Evolutionary conservation across 225 moss, liverwort and hornwort genomes (phyloP).

Genomic region (Antitrichia curtipendula): DNA sequence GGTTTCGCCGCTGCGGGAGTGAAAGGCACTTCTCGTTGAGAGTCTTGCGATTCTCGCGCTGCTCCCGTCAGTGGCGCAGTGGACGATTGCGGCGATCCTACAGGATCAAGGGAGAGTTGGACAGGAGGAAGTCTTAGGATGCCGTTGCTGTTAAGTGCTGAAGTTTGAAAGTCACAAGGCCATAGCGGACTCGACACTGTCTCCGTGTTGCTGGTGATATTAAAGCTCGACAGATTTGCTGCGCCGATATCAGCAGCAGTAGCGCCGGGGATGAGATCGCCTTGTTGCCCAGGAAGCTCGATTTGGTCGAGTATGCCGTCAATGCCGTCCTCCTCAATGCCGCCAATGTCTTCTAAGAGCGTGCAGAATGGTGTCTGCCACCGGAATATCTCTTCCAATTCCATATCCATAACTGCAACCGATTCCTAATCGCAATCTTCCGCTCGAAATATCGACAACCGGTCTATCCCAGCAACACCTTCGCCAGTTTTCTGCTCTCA

Average conservation of each 20-base stretch:
- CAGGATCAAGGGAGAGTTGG: background rate
- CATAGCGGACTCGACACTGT: conserved; percentile 17
- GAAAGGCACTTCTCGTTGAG: background rate
- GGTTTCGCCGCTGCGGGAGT: conserved; percentile 1
- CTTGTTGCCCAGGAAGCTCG: conserved; percentile 11
- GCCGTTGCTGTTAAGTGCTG: background rate
- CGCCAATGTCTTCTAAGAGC: conserved; percentile 2
- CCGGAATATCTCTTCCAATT: conserved; percentile 18
- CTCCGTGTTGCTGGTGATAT: background rate
- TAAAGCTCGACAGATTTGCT: background rate
- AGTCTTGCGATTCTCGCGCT: background rate
- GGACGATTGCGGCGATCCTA: conserved; percentile 11
- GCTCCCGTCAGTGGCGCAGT: background rate
- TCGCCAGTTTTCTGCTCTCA: background rate
- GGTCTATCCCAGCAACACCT: background rate
- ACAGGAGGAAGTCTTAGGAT: background rate
- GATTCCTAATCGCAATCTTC: background rate
- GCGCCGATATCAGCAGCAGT: background rate
- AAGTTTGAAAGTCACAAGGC: conserved; percentile 10
- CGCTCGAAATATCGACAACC: background rate
- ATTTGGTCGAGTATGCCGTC: conserved; percentile 7
- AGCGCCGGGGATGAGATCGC: background rate
- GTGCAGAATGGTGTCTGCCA: conserved; percentile 25
- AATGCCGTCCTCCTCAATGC: conserved; percentile 5
- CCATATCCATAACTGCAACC: conserved; percentile 12